phyloP scores from a whole-genome alignment of 2,329 filamentous ascomycete species.

The Phyllosticta citriasiana region DNA sequence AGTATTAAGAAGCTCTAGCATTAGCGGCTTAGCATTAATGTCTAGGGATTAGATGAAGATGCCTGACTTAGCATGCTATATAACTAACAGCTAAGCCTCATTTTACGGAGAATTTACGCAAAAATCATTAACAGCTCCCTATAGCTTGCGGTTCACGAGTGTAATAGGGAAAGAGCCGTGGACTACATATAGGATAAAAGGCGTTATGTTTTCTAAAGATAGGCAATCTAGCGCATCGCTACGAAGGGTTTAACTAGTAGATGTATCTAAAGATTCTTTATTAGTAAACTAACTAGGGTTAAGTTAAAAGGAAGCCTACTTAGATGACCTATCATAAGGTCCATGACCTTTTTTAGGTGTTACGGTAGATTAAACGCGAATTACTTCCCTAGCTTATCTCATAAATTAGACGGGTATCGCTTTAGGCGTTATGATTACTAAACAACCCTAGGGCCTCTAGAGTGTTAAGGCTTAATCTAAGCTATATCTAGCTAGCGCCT shows the following conservation, averaged over 20 bases:
- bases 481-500: too few relatives aligned
- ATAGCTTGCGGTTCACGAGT: slow-evolving; percentile 59
- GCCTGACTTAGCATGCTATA: slow-evolving; percentile 51
- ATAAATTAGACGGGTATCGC: too few relatives aligned
- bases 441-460: too few relatives aligned
- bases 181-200: slow-evolving; percentile 48
- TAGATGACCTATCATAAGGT: slow-evolving; percentile 55
- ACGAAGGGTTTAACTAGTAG: slow-evolving; percentile 41
- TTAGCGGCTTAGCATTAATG: slow-evolving; percentile 59
- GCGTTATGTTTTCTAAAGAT: slow-evolving; percentile 50
- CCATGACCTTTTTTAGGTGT: slow-evolving; percentile 40
- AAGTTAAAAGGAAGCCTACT: slow-evolving; percentile 27
- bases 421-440: too few relatives aligned
- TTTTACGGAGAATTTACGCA: slow-evolving; percentile 62
- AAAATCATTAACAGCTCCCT: slow-evolving; percentile 52
- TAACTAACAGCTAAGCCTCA: slow-evolving; percentile 59
- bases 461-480: too few relatives aligned
- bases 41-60: slow-evolving; percentile 76
- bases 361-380: slow-evolving; percentile 50
- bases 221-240: slow-evolving; percentile 46
- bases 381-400: too few relatives aligned
- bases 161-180: slow-evolving; percentile 58
- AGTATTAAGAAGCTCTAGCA: slow-evolving; percentile 54
- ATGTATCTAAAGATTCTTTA: slow-evolving; percentile 34
- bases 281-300: too few relatives aligned